Evolutionary conservation across 139 green algal genomes (phyloP).

Genomic region (Closterium sp.): DNA sequence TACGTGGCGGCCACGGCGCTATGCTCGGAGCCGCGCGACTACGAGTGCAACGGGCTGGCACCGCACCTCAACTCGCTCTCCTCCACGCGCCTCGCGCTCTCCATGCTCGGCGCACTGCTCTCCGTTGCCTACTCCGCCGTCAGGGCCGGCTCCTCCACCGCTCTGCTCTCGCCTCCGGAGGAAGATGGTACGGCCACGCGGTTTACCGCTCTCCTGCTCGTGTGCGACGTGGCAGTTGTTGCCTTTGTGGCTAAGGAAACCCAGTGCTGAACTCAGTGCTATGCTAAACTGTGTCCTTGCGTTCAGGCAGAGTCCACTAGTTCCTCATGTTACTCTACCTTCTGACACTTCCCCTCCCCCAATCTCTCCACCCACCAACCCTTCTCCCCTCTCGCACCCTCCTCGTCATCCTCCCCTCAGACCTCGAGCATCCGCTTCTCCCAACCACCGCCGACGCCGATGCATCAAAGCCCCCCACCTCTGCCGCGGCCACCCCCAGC

Average conservation of each 20-base stretch:
- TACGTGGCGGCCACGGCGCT: slow-evolving; percentile 90
- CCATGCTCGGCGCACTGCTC: slow-evolving; percentile 80
- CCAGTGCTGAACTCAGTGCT: neutral
- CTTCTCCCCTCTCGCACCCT: neutral
- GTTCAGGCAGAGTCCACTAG: neutral
- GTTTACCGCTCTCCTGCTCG: neutral
- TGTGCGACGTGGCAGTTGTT: no score
- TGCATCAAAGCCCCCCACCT: slow-evolving; percentile 3
- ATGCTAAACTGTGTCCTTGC: neutral
- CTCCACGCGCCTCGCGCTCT: slow-evolving; percentile 72
- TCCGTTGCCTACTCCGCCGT: slow-evolving; percentile 92
- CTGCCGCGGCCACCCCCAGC: neutral
- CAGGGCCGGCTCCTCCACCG: slow-evolving; percentile 82
- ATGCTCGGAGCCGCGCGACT: slow-evolving; percentile 66
- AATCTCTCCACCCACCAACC: neutral
- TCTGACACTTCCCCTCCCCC: neutral
- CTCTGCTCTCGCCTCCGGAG: neutral
- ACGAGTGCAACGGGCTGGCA: slow-evolving; percentile 88
- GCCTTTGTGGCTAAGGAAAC: no score
- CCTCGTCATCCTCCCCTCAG: neutral
- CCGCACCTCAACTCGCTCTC: slow-evolving; percentile 65
- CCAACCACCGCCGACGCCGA: neutral
- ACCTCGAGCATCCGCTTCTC: neutral
- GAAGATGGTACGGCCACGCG: neutral
- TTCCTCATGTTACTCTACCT: neutral